Conservation (phyloP, 2,329 filamentous ascomycete species). For the Verticillium nubilum region DNA sequence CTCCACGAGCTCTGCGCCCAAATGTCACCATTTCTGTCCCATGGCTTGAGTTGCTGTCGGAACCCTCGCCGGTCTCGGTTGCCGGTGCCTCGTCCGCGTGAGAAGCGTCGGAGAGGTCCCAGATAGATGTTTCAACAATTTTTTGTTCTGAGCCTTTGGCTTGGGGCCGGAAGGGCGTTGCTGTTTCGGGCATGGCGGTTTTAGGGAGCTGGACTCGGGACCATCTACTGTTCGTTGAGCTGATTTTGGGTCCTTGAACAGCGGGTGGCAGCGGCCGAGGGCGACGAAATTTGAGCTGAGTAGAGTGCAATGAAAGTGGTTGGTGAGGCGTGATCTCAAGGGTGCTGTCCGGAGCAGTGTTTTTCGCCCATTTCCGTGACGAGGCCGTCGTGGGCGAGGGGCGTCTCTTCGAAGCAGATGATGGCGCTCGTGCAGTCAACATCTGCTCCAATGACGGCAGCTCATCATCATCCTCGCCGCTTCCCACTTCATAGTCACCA, state of each 20-base stretch:
- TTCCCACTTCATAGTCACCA: neutral
- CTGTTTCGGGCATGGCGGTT: neutral
- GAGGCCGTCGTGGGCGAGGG: neutral
- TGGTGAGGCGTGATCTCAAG: neutral
- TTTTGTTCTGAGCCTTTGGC: neutral
- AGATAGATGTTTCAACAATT: slow-evolving; percentile 8
- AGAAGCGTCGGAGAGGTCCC: slow-evolving; percentile 6
- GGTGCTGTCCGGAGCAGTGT: neutral
- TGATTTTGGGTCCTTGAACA: neutral
- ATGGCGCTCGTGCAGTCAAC: neutral
- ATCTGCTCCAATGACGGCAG: slow-evolving; percentile 26
- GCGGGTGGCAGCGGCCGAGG: neutral
- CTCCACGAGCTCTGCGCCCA: slow-evolving; percentile 48
- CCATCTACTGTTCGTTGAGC: neutral
- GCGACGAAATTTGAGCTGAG: neutral
- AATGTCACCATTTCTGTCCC: slow-evolving; percentile 35
- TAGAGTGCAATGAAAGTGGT: neutral
- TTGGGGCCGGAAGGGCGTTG: neutral
- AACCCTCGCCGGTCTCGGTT: slow-evolving; percentile 5
- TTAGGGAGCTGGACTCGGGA: neutral
- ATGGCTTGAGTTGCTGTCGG: slow-evolving; percentile 27
- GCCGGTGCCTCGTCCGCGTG: slow-evolving; percentile 2
- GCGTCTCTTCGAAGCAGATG: neutral
- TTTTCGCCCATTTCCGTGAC: neutral
- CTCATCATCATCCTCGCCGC: slow-evolving; percentile 22